Evolutionary conservation across 441 rosid genomes (phyloP).

Genomic region (Euphorbia corollata): DNA sequence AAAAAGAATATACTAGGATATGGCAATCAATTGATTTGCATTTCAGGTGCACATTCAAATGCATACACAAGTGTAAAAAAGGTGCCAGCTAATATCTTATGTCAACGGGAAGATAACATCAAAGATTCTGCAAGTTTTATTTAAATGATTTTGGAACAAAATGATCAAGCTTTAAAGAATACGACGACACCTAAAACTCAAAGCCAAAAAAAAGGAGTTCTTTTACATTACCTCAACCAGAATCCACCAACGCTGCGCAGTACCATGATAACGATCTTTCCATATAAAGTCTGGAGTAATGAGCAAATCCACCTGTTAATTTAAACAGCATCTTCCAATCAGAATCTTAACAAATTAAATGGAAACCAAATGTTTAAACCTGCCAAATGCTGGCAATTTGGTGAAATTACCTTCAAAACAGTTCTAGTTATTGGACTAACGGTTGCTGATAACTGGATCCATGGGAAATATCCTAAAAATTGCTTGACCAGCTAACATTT

Average conservation of each 20-base stretch:
- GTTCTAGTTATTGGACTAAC: conserved; percentile 99
- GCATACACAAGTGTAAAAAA: conserved; percentile 4
- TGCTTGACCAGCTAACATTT: conserved; percentile 77
- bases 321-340: conserved; percentile 15
- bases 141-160: background rate
- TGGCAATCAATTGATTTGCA: background rate
- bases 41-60: conserved; percentile 1
- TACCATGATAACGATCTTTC: conserved; percentile 97
- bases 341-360: conserved; percentile 2
- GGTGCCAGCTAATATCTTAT: background rate
- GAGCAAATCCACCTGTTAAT: conserved; percentile 73
- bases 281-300: conserved; percentile 80
- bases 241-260: conserved; percentile 97
- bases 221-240: conserved; percentile 67
- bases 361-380: conserved; percentile 12
- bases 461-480: conserved; percentile 78
- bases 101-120: conserved; percentile 4
- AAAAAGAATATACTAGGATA: background rate
- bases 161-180: background rate
- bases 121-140: conserved; percentile 1
- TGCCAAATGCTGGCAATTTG: conserved; percentile 15
- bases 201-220: background rate
- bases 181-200: conserved; percentile 3
- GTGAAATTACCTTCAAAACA: conserved; percentile 72
- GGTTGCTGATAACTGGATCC: conserved; percentile 74